phyloP scores from a whole-genome alignment of 495 filamentous ascomycete species.

The Rhizodiscina lignyota region DNA sequence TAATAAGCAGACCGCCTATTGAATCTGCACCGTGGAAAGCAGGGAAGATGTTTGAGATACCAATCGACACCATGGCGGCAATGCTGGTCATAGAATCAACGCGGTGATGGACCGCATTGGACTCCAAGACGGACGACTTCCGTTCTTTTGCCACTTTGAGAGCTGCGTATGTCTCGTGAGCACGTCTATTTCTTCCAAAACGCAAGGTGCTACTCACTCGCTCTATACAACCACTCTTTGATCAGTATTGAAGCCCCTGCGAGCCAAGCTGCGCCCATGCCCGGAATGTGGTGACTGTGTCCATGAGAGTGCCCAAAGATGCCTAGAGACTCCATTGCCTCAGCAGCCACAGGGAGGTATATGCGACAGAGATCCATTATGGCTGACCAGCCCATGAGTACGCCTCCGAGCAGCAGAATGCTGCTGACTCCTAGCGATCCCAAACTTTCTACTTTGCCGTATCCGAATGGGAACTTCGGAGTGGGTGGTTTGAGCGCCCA shows the following conservation, averaged over 20 bases:
- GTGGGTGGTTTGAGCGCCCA: conserved; percentile 77
- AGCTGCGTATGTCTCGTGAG: conserved; percentile 32
- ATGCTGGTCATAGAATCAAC: conserved; percentile 90
- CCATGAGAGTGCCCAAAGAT: conserved; percentile 44
- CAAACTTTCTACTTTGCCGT: conserved; percentile 93
- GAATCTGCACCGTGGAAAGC: conserved; percentile 86
- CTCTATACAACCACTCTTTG: conserved; percentile 94
- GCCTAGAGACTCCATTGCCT: conserved; percentile 40
- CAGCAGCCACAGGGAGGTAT: conserved; percentile 57
- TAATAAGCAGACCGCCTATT: conserved; percentile 83
- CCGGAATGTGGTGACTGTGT: conserved; percentile 55
- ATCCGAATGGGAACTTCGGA: conserved; percentile 69
- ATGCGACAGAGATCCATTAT: conserved; percentile 59
- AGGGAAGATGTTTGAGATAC: conserved; percentile 69
- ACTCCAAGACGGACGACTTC: conserved; percentile 91
- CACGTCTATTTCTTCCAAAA: conserved; percentile 1
- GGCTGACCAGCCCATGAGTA: conserved; percentile 78
- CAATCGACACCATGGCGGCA: conserved; percentile 74
- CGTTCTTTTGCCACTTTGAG: conserved; percentile 93
- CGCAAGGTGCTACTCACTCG: conserved; percentile 46
- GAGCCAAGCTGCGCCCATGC: conserved; percentile 85
- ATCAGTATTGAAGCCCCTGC: conserved; percentile 79
- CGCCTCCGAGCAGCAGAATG: conserved; percentile 69
- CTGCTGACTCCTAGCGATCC: conserved; percentile 85
- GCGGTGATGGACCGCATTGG: conserved; percentile 90